Evolutionary conservation across 306 rosid species (phyloP).

Genomic region (Begonia masoniana): DNA sequence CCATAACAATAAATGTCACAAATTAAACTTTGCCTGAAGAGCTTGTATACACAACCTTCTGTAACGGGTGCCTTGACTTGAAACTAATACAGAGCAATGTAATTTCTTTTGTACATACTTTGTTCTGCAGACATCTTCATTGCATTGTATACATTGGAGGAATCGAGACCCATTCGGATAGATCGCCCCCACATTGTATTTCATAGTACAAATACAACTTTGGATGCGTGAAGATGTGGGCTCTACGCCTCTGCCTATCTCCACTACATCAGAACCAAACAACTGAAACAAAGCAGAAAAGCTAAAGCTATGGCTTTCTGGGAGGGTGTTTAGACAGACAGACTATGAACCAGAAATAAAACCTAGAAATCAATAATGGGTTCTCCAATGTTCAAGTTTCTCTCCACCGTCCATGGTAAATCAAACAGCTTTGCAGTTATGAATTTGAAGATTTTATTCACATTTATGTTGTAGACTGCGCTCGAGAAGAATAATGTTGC

Average conservation of each 20-base stretch:
- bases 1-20: no score
- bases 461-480: conserved; percentile 89
- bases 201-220: background rate
- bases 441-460: conserved; percentile 93
- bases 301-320: no score
- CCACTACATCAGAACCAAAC: conserved; percentile 12
- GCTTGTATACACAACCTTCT: no score
- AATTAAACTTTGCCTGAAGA: no score
- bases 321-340: background rate
- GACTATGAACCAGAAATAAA: conserved; percentile 4
- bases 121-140: no score
- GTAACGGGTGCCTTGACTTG: no score
- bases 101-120: no score
- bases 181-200: no score
- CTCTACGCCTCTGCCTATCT: conserved; percentile 39
- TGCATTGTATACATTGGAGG: no score
- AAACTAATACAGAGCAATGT: no score
- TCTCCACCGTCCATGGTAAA: conserved; percentile 85
- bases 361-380: conserved; percentile 84
- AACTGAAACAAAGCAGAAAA: background rate
- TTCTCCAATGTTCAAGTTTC: conserved; percentile 80
- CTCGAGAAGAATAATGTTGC: conserved; percentile 91
- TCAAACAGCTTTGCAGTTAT: conserved; percentile 91
- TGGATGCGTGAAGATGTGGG: conserved; percentile 28
- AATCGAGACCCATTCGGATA: no score